Percentiles rank a stretch among this genome's conserved stretches.
These are phyloP conservation scores for Trypanosoma lewisi DNA, from an alignment of 208 protist genomes.

Conservation along the genomic window DNA sequence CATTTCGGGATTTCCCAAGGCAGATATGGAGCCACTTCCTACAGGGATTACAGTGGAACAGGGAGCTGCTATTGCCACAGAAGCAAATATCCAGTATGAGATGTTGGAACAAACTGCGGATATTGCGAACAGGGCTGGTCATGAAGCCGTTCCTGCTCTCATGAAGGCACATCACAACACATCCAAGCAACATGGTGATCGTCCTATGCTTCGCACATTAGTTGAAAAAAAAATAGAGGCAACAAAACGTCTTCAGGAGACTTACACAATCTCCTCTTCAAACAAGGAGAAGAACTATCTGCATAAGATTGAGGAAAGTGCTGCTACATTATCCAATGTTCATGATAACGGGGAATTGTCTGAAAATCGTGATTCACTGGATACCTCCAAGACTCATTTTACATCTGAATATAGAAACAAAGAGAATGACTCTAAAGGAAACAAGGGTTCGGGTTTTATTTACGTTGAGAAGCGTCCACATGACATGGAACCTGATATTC, in stretches of 20 bases:
- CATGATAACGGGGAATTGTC: background rate
- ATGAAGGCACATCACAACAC: conserved; percentile 60
- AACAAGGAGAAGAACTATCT: conserved; percentile 7
- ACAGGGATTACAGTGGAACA: conserved; percentile 87
- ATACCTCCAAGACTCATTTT: background rate
- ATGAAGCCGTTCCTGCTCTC: conserved; percentile 51
- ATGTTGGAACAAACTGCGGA: conserved; percentile 74
- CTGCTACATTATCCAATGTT: background rate
- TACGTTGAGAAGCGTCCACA: conserved; percentile 48
- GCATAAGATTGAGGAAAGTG: conserved; percentile 19
- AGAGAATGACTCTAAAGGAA: background rate
- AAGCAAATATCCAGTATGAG: conserved; percentile 77
- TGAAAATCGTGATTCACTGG: background rate
- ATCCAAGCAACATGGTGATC: conserved; percentile 63
- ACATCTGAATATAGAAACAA: background rate
- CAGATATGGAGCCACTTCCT: conserved; percentile 70
- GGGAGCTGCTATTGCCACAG: conserved; percentile 63
- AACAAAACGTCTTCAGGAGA: conserved; percentile 49
- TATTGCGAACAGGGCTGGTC: conserved; percentile 52
- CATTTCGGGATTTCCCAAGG: conserved; percentile 72
- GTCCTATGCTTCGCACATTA: conserved; percentile 56
- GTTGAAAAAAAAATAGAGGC: conserved; percentile 71
- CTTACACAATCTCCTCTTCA: conserved; percentile 13
- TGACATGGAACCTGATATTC: conserved; percentile 64
- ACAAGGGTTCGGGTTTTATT: conserved; percentile 42